Percentiles rank a stretch among this genome's conserved stretches.
Conservation (phyloP, 2,329 filamentous ascomycete genomes). For the Periconia sp. region DNA sequence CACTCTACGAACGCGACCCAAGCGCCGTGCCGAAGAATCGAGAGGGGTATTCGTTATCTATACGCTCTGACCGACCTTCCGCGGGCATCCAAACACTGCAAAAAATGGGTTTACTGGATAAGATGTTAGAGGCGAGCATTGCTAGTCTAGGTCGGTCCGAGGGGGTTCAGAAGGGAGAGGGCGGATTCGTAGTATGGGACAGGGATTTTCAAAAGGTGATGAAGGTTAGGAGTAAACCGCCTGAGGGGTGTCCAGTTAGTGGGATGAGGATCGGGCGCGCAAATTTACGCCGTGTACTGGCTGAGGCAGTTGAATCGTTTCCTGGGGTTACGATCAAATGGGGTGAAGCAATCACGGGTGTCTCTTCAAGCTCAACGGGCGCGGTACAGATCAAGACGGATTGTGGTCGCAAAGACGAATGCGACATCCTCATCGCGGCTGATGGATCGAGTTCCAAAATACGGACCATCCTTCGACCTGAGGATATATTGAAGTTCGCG, state of each 20-base stretch:
- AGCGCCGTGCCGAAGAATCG: constrained; percentile 34
- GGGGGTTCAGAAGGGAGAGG: constrained; percentile 11
- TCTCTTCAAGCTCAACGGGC: background rate
- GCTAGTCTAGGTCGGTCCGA: constrained; percentile 22
- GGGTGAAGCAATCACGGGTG: constrained; percentile 5
- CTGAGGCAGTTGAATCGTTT: constrained; percentile 35
- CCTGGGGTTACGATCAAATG: constrained; percentile 10
- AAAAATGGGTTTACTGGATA: constrained; percentile 49
- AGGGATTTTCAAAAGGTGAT: constrained; percentile 44
- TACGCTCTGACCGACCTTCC: constrained; percentile 43
- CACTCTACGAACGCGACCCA: constrained; percentile 53
- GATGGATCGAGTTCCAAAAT: constrained; percentile 55
- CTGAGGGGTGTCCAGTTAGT: constrained; percentile 43
- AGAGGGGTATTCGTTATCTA: constrained; percentile 50
- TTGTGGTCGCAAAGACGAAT: constrained; percentile 28
- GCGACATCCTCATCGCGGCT: constrained; percentile 54
- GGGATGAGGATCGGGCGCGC: constrained; percentile 48
- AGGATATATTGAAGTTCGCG: constrained; percentile 48
- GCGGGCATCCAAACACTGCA: constrained; percentile 48
- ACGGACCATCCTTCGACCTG: constrained; percentile 46
- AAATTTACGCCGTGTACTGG: constrained; percentile 44
- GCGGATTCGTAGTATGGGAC: constrained; percentile 52
- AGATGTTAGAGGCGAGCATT: constrained; percentile 38
- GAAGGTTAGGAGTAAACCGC: constrained; percentile 38
- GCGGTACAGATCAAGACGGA: constrained; percentile 5